Conservation (phyloP, 2,329 filamentous ascomycete species). For the Talaromyces sp. region DNA sequence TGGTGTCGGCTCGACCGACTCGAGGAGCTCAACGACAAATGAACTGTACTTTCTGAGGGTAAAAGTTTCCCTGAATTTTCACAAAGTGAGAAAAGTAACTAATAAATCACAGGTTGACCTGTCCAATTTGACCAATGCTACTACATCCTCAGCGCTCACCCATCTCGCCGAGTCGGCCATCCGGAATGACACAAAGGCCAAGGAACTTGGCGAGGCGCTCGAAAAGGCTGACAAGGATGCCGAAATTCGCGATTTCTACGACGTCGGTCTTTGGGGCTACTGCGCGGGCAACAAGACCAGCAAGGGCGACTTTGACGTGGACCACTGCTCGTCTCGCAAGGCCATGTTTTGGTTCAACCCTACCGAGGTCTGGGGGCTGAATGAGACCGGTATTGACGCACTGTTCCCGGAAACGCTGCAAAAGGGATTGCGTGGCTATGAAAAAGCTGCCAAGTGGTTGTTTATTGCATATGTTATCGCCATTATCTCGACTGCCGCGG, state of each 20-base stretch:
- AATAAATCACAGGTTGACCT: slow-evolving; percentile 49
- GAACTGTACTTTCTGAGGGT: slow-evolving; percentile 54
- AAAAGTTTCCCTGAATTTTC: neutral
- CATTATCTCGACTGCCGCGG: slow-evolving; percentile 62
- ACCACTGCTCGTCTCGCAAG: slow-evolving; percentile 64
- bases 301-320: slow-evolving; percentile 48
- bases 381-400: slow-evolving; percentile 52
- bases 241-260: slow-evolving; percentile 70
- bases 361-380: slow-evolving; percentile 62
- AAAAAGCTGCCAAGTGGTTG: slow-evolving; percentile 73
- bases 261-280: slow-evolving; percentile 81
- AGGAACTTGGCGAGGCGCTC: slow-evolving; percentile 34
- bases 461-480: slow-evolving; percentile 75
- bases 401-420: slow-evolving; percentile 64
- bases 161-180: slow-evolving; percentile 2
- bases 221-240: slow-evolving; percentile 41
- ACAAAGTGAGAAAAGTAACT: neutral
- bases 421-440: slow-evolving; percentile 67
- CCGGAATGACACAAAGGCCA: slow-evolving; percentile 8
- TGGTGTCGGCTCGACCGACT: slow-evolving; percentile 53
- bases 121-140: slow-evolving; percentile 53
- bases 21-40: slow-evolving; percentile 41
- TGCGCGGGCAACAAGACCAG: slow-evolving; percentile 60
- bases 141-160: slow-evolving; percentile 21
- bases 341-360: slow-evolving; percentile 74